Evolutionary conservation across 345 rosid species (phyloP).

Genomic region (Arabidopsis suecica): DNA sequence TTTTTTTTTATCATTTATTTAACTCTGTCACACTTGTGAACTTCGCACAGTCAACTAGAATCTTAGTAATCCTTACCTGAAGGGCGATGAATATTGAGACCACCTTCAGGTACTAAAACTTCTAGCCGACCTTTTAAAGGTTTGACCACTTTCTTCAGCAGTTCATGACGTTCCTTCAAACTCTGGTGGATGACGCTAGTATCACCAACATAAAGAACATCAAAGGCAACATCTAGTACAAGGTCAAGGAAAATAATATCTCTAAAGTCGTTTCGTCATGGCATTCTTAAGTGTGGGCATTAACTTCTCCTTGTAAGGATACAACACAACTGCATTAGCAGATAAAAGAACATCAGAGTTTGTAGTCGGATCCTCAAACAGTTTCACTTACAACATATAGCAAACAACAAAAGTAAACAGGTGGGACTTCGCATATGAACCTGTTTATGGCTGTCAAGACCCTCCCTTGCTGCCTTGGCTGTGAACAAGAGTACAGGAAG

Average conservation of each 20-base stretch:
- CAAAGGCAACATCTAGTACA: constrained; percentile 87
- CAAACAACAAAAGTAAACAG: constrained; percentile 33
- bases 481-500: constrained; percentile 40
- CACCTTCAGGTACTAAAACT: constrained; percentile 78
- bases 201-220: constrained; percentile 91
- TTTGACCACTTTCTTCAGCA: constrained; percentile 71
- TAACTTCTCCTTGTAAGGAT: constrained; percentile 61
- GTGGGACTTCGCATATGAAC: constrained; percentile 44
- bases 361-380: constrained; percentile 1
- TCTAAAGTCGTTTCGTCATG: constrained; percentile 10
- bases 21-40: background rate
- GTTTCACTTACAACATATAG: constrained; percentile 17
- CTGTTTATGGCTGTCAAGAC: constrained; percentile 87
- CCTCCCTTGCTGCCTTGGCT: constrained; percentile 95
- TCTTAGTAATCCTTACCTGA: constrained; percentile 52
- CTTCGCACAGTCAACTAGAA: background rate
- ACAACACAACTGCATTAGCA: constrained; percentile 86
- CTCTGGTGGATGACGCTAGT: constrained; percentile 95
- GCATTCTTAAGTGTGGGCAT: constrained; percentile 27
- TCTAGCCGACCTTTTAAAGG: constrained; percentile 88
- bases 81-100: constrained; percentile 63
- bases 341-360: constrained; percentile 31
- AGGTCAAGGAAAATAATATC: constrained; percentile 53
- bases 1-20: background rate
- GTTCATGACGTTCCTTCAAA: constrained; percentile 88